Conservation (phyloP, 2,329 filamentous ascomycete species). For the Trichophyton verrucosum region DNA sequence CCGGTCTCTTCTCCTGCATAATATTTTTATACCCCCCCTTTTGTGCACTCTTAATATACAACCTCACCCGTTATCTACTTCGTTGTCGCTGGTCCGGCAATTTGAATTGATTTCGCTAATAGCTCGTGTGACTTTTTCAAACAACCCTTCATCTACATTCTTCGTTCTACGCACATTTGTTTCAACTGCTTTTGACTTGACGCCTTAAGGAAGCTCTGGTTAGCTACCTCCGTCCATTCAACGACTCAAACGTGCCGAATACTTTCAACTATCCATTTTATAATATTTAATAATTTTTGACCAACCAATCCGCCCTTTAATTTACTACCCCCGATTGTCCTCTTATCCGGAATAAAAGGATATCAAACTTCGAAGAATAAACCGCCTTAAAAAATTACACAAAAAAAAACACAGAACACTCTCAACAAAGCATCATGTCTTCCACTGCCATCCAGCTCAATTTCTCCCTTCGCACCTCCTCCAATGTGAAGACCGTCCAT, state of each 20-base stretch:
- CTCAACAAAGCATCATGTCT: constrained; percentile 2
- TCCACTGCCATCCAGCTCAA: constrained; percentile 91
- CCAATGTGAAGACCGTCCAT: constrained; percentile 94
- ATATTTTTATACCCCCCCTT: not conserved
- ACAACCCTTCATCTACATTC: not conserved
- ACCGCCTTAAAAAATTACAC: not conserved
- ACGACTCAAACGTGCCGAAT: not conserved
- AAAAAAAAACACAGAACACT: not conserved
- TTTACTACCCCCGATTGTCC: not conserved
- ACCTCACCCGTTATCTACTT: constrained; percentile 4
- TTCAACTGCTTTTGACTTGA: not conserved
- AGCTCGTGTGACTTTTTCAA: constrained; percentile 12
- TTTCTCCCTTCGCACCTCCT: constrained; percentile 90
- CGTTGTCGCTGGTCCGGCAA: constrained; percentile 14
- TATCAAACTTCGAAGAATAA: not conserved
- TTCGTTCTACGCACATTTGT: not conserved
- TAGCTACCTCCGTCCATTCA: constrained; percentile 4
- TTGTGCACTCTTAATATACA: constrained; percentile 11
- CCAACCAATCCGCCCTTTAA: not conserved
- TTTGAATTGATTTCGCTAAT: constrained; percentile 8
- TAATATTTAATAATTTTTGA: constrained; percentile 4
- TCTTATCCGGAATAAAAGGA: constrained; percentile 2
- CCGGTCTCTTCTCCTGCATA: constrained; percentile 3
- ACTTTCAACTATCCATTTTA: not conserved
- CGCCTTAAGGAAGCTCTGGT: constrained; percentile 7